A percentile compares a stretch with the other conserved stretches of the same genome.
Conservation (phyloP, 2,329 filamentous ascomycete species). For the Aureobasidium uvarum region DNA sequence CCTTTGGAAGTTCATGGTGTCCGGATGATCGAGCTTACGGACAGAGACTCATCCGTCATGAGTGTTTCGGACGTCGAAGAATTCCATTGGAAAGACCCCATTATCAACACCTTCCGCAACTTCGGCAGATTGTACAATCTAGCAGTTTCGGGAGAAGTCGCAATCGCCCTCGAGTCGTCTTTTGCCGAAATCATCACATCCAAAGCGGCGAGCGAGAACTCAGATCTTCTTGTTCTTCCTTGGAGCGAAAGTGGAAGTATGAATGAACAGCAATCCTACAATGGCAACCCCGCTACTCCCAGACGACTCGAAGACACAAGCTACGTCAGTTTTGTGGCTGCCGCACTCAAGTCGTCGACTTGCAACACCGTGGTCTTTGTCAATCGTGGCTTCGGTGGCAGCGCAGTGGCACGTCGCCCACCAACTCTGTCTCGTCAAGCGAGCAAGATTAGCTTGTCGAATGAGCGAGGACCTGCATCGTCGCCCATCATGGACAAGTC, state of each 20-base stretch:
- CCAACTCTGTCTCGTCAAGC: conserved; percentile 48
- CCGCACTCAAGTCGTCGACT: conserved; percentile 60
- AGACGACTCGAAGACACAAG: conserved; percentile 58
- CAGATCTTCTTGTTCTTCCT: conserved; percentile 74
- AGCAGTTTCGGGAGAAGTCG: conserved; percentile 75
- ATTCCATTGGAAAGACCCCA: conserved; percentile 63
- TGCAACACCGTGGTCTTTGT: conserved; percentile 77
- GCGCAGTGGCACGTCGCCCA: conserved; percentile 36
- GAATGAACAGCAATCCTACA: conserved; percentile 56
- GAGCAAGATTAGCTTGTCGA: conserved; percentile 61
- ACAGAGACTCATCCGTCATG: conserved; percentile 95
- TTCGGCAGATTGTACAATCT: conserved; percentile 83
- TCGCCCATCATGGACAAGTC: conserved; percentile 64
- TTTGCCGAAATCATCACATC: conserved; percentile 75
- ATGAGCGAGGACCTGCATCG: conserved; percentile 54
- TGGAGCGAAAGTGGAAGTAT: conserved; percentile 84
- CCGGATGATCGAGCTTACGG: conserved; percentile 82
- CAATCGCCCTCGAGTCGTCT: conserved; percentile 71
- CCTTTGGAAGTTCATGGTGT: conserved; percentile 76
- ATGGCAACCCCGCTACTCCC: conserved; percentile 28
- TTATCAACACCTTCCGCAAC: conserved; percentile 87
- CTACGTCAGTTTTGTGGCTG: conserved; percentile 72
- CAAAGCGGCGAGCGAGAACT: conserved; percentile 55
- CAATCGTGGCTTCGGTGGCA: conserved; percentile 65
- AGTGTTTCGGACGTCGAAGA: conserved; percentile 81